phyloP scores from a whole-genome alignment of 2,329 filamentous ascomycete species.

The Claviceps pazoutovae region DNA sequence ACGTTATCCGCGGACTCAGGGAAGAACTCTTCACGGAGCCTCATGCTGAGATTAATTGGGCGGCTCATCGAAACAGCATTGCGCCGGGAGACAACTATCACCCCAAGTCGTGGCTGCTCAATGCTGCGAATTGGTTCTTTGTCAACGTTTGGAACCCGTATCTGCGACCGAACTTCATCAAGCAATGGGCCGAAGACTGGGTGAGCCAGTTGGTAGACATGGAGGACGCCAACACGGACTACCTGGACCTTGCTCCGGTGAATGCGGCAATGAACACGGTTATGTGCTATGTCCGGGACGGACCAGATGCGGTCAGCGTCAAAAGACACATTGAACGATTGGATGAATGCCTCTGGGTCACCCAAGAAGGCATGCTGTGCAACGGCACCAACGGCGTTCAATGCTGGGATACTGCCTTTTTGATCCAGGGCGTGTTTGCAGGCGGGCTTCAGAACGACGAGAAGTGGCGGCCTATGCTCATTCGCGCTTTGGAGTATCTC shows the following conservation, averaged over 20 bases:
- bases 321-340: conserved; percentile 66
- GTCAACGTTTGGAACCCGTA: conserved; percentile 71
- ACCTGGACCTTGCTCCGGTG: conserved; percentile 73
- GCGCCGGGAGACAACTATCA: conserved; percentile 75
- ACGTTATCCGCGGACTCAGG: conserved; percentile 56
- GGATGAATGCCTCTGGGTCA: conserved; percentile 83
- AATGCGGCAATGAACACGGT: conserved; percentile 86
- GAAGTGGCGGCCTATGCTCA: conserved; percentile 71
- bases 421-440: conserved; percentile 69
- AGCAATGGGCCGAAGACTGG: conserved; percentile 64
- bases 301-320: conserved; percentile 58
- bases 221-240: conserved; percentile 89
- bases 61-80: conserved; percentile 68
- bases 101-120: conserved; percentile 76
- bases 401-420: conserved; percentile 88
- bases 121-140: conserved; percentile 62
- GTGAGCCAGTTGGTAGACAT: conserved; percentile 71
- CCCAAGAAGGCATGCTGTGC: conserved; percentile 79
- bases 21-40: conserved; percentile 73
- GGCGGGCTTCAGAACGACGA: conserved; percentile 56
- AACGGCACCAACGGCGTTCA: conserved; percentile 98
- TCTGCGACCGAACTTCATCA: conserved; percentile 51
- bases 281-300: conserved; percentile 71
- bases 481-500: conserved; percentile 69
- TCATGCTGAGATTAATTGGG: conserved; percentile 67